phyloP scores from a whole-genome alignment of 345 rosid species.

The Fremontodendron californicum region DNA sequence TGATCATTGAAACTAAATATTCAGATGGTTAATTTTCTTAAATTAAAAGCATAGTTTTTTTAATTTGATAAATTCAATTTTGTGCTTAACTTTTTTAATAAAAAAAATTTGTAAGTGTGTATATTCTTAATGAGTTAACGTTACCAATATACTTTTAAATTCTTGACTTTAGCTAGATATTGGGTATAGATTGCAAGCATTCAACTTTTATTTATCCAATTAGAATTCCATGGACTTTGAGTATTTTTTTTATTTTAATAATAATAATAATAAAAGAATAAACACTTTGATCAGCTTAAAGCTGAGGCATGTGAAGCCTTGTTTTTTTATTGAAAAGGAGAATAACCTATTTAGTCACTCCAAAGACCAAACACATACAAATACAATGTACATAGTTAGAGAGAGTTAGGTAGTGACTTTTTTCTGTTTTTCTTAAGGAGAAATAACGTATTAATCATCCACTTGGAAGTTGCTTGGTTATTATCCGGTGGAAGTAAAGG shows the following conservation, averaged over 20 bases:
- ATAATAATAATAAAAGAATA: neutral
- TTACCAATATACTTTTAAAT: too few relatives aligned
- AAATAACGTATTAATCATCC: slow-evolving; percentile 13
- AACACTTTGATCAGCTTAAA: neutral
- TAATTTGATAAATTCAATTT: too few relatives aligned
- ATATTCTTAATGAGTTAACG: too few relatives aligned
- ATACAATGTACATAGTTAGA: slow-evolving; percentile 10
- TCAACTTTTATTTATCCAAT: neutral
- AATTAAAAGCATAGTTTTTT: too few relatives aligned
- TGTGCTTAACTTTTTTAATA: too few relatives aligned
- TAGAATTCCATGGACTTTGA: neutral
- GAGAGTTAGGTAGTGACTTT: slow-evolving; percentile 7
- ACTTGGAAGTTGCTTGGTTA: neutral
- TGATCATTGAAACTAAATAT: too few relatives aligned
- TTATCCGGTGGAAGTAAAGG: neutral
- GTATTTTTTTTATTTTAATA: neutral
- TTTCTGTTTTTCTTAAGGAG: neutral
- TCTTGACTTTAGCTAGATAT: neutral
- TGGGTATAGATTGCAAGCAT: neutral
- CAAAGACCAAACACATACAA: neutral
- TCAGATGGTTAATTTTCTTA: too few relatives aligned
- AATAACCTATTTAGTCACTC: neutral
- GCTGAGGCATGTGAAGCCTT: neutral
- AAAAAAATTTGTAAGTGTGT: too few relatives aligned
- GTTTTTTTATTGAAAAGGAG: neutral